These are phyloP conservation scores for Nelumbo lutea DNA, from an alignment of 164 flowering plant genomes.

Conservation along the genomic window DNA sequence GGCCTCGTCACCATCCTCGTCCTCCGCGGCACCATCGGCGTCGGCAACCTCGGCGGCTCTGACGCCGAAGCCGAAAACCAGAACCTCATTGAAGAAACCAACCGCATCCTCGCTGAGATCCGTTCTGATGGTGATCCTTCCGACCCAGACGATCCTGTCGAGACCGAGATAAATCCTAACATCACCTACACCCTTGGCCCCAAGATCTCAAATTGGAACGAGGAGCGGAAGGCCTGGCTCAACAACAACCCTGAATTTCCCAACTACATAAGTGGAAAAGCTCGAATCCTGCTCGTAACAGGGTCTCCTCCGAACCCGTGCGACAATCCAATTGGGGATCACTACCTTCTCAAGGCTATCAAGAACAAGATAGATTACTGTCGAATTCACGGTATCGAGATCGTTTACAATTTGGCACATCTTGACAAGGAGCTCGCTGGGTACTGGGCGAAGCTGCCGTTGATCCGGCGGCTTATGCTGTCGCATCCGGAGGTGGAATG, in stretches of 20 bases:
- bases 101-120: conserved; percentile 29
- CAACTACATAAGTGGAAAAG: conserved; percentile 37
- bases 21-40: conserved; percentile 33
- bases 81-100: conserved; percentile 23
- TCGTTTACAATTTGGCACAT: conserved; percentile 79
- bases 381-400: conserved; percentile 82
- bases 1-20: conserved; percentile 33
- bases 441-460: conserved; percentile 86
- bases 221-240: conserved; percentile 38
- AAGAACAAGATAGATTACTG: conserved; percentile 96
- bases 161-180: neutral
- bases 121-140: conserved; percentile 17
- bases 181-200: conserved; percentile 36
- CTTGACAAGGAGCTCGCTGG: conserved; percentile 79
- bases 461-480: conserved; percentile 70
- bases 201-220: conserved; percentile 43
- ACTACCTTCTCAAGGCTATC: conserved; percentile 60
- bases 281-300: conserved; percentile 61
- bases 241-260: conserved; percentile 33
- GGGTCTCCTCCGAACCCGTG: conserved; percentile 87
- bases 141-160: neutral
- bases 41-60: conserved; percentile 19
- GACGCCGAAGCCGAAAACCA: conserved; percentile 19
- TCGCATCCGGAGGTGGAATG: conserved; percentile 91
- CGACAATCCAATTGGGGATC: conserved; percentile 87